Base-by-base conservation (phyloP, 164 flowering plant genomes). In the Aristolochia californica region DNA sequence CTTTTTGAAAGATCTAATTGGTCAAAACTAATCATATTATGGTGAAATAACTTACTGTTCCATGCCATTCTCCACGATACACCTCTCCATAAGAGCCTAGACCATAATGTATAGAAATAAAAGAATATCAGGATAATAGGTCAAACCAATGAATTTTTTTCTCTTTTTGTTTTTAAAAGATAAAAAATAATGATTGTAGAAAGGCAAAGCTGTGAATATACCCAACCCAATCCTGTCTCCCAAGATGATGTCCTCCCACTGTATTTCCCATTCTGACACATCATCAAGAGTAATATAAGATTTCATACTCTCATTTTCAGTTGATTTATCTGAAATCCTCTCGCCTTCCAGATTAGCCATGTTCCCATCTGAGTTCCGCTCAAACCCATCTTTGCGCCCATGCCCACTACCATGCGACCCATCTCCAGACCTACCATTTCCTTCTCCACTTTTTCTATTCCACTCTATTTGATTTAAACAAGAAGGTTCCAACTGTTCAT, bases 181-280 rank as follows among this genome's bases (percentile, higher is more conserved):
- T 34, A 34, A 34, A 34, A 34, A 1, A 34, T n/a, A 34, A 34
- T 34, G 40, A 34, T 7, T 34, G 40, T 9, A 9, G 10, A 34
- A 34, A 34, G 40, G 40, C 7, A 5, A 34, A 34, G 40, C 40
- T 34, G 4, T 34, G n/a, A 53, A 57, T 50, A 66, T 93, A 94
- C 99, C 99, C 59, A 94, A 80, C 69, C 99, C 99, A 21, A 94
- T 94, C 66, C 99, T 91, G 72, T 94, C 99, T 50, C 99, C 99
- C 75, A 90, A 56, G 67, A 80, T 51, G 65, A 94, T 83, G 62
- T 94, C 99, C 48, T 94, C 97, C 97, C 93, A 94, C 24, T 73
- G 79, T 52, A 94, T 87, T 74, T 93, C 98, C 69, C 82, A 87
- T 20, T 93, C 99, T 15, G 88, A 80, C 49, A 81, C 95, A 69